phyloP scores from a whole-genome alignment of 2,329 filamentous ascomycete genomes.

The Aspergillus sp. region DNA sequence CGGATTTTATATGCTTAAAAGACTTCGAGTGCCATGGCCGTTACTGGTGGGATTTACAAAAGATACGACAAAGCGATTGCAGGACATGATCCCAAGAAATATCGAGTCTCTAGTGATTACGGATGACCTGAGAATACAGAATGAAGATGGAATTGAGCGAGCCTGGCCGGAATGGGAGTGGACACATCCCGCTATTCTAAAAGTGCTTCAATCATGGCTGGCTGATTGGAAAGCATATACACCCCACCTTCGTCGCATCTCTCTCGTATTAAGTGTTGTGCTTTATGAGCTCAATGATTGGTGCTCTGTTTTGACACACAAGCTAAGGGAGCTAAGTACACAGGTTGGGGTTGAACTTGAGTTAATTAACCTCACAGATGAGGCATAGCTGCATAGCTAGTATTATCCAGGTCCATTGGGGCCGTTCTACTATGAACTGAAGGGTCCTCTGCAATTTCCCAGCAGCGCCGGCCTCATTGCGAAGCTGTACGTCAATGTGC shows the following conservation, averaged over 20 bases:
- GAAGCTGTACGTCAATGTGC: no score
- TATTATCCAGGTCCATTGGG: not conserved
- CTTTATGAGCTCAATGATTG: constrained; percentile 4
- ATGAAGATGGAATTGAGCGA: not conserved
- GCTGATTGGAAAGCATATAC: constrained; percentile 9
- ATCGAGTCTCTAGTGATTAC: constrained; percentile 19
- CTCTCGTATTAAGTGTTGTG: not conserved
- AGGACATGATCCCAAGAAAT: constrained; percentile 3
- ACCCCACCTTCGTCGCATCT: constrained; percentile 13
- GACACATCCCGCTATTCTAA: constrained; percentile 1
- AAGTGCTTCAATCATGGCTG: constrained; percentile 15
- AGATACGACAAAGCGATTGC: not conserved
- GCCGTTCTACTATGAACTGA: no score
- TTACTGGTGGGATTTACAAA: not conserved
- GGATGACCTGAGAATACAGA: constrained; percentile 13
- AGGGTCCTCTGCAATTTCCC: no score
- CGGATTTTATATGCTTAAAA: not conserved
- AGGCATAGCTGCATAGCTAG: not conserved
- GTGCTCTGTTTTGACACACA: constrained; percentile 1
- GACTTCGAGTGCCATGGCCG: not conserved
- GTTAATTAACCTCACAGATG: not conserved
- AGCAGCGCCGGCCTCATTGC: no score
- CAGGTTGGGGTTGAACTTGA: constrained; percentile 6
- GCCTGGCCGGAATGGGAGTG: constrained; percentile 10
- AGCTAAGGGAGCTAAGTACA: constrained; percentile 6